These are phyloP conservation scores for Podospora didyma DNA, from an alignment of 495 filamentous ascomycete genomes.

Conservation along the genomic window DNA sequence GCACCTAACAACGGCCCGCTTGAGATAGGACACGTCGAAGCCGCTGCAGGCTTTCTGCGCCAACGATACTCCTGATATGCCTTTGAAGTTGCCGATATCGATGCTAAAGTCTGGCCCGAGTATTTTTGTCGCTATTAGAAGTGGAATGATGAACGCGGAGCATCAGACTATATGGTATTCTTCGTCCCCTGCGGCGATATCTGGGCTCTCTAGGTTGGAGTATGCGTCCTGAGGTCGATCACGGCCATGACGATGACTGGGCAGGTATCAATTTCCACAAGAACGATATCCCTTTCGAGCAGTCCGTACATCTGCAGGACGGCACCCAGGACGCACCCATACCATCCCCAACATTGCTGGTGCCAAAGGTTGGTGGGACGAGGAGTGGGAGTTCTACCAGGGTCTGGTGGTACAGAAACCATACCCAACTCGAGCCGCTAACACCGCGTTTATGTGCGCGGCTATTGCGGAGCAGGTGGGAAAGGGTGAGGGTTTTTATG, in stretches of 20 bases:
- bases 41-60: neutral
- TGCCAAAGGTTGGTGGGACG: constrained; percentile 1
- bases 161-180: constrained; percentile 1
- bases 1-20: constrained; percentile 1
- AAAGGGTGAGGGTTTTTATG: neutral
- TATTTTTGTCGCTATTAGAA: constrained; percentile 1
- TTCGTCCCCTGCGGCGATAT: constrained; percentile 1
- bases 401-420: neutral
- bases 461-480: constrained; percentile 1
- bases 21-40: neutral
- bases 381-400: neutral
- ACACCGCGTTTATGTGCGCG: constrained; percentile 1
- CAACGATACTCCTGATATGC: neutral
- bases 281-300: constrained; percentile 1
- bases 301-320: neutral
- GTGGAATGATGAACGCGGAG: neutral
- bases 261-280: constrained; percentile 1
- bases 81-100: neutral
- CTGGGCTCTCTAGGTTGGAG: constrained; percentile 1
- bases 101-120: neutral
- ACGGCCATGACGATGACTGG: neutral
- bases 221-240: neutral
- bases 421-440: neutral
- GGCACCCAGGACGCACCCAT: neutral
- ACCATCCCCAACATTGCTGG: neutral